These are phyloP conservation scores for Monosporascus sp. DNA, from an alignment of 2,329 filamentous ascomycete genomes.

Conservation along the genomic window DNA sequence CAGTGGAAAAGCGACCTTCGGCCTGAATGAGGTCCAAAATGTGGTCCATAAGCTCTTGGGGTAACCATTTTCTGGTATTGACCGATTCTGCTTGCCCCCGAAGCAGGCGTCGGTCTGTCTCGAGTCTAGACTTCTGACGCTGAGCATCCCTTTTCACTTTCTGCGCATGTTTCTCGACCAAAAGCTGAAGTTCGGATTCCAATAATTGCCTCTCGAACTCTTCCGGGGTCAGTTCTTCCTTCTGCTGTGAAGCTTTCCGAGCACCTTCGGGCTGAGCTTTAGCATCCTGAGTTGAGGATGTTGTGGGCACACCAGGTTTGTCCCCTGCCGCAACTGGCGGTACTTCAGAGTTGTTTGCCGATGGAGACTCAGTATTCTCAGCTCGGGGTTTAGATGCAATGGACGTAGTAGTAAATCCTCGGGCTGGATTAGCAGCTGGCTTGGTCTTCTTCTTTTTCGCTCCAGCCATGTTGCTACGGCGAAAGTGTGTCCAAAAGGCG, in stretches of 20 bases:
- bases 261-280: constrained; percentile 9
- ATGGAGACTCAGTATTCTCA: constrained; percentile 39
- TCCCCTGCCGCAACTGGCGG: constrained; percentile 12
- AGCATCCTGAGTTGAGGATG: constrained; percentile 16
- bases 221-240: constrained; percentile 65
- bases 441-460: constrained; percentile 87
- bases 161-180: constrained; percentile 77
- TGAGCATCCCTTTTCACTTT: constrained; percentile 75
- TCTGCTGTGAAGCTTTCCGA: constrained; percentile 11
- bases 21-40: constrained; percentile 68
- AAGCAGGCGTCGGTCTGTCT: constrained; percentile 80
- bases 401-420: constrained; percentile 91
- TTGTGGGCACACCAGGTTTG: constrained; percentile 26
- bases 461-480: constrained; percentile 52
- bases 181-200: constrained; percentile 78
- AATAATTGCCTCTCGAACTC: constrained; percentile 87
- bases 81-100: constrained; percentile 71
- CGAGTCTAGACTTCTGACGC: constrained; percentile 70
- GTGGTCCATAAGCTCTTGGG: constrained; percentile 70
- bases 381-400: constrained; percentile 75
- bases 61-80: constrained; percentile 72
- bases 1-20: constrained; percentile 55
- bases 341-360: constrained; percentile 19
- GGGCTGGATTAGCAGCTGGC: constrained; percentile 75
- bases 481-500: background rate